These are phyloP conservation scores for Pythium insidiosum DNA, from an alignment of 352 stramenopile genomes.

Conservation along the genomic window DNA sequence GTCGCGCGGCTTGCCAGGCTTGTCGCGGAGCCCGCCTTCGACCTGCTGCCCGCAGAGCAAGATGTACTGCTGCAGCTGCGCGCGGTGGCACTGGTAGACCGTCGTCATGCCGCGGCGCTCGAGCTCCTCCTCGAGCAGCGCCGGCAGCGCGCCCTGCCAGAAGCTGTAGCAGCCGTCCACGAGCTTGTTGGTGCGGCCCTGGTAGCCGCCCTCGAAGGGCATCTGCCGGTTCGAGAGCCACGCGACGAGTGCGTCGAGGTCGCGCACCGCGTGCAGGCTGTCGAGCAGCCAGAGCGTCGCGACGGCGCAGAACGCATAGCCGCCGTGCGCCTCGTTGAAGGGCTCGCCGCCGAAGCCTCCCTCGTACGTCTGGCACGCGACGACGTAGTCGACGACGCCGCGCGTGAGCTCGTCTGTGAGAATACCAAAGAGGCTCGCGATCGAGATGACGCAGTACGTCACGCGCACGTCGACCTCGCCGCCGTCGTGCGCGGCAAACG, in stretches of 20 bases:
- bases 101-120: constrained; percentile 22
- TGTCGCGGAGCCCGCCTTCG: constrained; percentile 90
- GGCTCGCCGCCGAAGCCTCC: constrained; percentile 92
- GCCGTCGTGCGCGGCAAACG: constrained; percentile 96
- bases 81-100: constrained; percentile 62
- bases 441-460: constrained; percentile 96
- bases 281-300: constrained; percentile 91
- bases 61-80: constrained; percentile 89
- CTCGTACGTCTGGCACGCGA: constrained; percentile 96
- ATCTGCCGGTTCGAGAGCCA: constrained; percentile 95
- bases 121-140: constrained; percentile 59
- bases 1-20: constrained; percentile 92
- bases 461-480: constrained; percentile 95
- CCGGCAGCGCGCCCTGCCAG: constrained; percentile 93
- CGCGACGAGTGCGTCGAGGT: constrained; percentile 47
- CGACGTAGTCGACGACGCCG: constrained; percentile 73
- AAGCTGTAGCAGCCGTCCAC: constrained; percentile 99
- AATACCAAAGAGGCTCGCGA: constrained; percentile 90
- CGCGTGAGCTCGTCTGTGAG: constrained; percentile 81
- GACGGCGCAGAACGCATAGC: constrained; percentile 97
- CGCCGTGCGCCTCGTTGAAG: constrained; percentile 95
- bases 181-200: constrained; percentile 97
- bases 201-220: constrained; percentile 87
- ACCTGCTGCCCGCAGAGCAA: constrained; percentile 93
- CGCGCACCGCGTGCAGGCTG: constrained; percentile 35